Evolutionary conservation across 2,329 filamentous ascomycete genomes (phyloP), one percentile per base, ranked within the genome.

Genomic region (Cadophora sp.): DNA sequence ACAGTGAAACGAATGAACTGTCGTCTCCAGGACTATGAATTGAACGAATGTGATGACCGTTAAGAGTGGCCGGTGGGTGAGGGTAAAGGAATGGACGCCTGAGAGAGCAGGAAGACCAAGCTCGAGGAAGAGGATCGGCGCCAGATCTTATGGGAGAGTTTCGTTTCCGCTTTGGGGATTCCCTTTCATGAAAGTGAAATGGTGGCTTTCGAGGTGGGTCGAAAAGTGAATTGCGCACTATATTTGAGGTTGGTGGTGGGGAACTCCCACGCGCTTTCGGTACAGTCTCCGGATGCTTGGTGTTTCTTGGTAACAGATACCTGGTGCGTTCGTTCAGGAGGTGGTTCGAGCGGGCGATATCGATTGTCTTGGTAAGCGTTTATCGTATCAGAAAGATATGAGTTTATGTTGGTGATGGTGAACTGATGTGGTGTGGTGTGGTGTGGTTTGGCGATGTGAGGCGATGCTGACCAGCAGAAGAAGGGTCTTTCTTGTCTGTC

Each of bases 11-110:
- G 67, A 65, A 62, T 58, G 29, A 50, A 66, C 27, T 62, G 63
- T 66, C 67, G 63, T 66, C 67, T 60, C 67, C 59, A 66, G 67
- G 63, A 68, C 67, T 53, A 40, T 43, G 61, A 37, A 53, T 63
- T 26, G 48, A 53, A 63, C 29, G 46, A 53, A 55, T 40, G 61
- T 63, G 46, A 40, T 59, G 48, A 27, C 61, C 61, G 61, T 16
- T 51, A 48, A 26, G 61, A 53, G 27, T 37, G 61, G 46, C n/a
- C 48, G 55, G 29, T 59, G 55, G 26, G 60, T 53, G 46, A 62
- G 61, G 61, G 29, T 40, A 40, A 63, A 63, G 29, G 61, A 53
- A 51, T n/a, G 27, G 31, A n/a, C 48, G 29, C 46, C 61, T 63
- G 46, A 63, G 31, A 26, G 34, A 59, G 34, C n/a, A 40, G 31